These are phyloP conservation scores for Trichoderma pleuroti DNA, from an alignment of 2,329 filamentous ascomycete genomes.

Conservation along the genomic window DNA sequence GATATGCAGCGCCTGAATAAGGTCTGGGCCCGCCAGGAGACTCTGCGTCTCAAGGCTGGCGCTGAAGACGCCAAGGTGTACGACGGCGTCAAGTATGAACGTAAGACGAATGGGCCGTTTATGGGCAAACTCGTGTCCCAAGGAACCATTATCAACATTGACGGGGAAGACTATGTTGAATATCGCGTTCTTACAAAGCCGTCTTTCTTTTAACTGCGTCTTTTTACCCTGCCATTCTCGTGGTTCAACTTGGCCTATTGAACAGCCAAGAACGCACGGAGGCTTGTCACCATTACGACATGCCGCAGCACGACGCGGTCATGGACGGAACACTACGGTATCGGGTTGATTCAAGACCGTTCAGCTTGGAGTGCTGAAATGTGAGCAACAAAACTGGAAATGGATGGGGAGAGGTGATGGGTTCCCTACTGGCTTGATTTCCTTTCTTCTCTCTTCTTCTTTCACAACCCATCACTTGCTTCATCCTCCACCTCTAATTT, in stretches of 20 bases:
- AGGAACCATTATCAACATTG: constrained; percentile 59
- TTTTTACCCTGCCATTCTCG: not conserved
- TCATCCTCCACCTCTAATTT: not conserved
- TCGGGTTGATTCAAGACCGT: not conserved
- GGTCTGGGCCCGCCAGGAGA: constrained; percentile 55
- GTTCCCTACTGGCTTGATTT: not conserved
- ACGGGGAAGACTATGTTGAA: constrained; percentile 65
- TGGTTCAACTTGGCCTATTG: not conserved
- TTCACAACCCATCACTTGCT: not conserved
- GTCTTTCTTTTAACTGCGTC: constrained; percentile 49
- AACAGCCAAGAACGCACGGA: not conserved
- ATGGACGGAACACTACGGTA: not conserved
- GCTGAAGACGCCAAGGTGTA: constrained; percentile 55
- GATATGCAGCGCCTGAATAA: constrained; percentile 52
- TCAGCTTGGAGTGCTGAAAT: not conserved
- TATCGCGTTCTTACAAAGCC: constrained; percentile 63
- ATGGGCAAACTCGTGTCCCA: constrained; percentile 61
- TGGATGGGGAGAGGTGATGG: not conserved
- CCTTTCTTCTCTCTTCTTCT: not conserved
- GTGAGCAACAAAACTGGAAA: not conserved
- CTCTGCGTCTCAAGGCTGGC: constrained; percentile 40
- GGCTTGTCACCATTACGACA: not conserved
- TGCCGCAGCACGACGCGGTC: not conserved
- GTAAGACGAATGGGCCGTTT: constrained; percentile 58
- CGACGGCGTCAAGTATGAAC: constrained; percentile 59